phyloP scores from a whole-genome alignment of 345 rosid species.

The Citrus medica region DNA sequence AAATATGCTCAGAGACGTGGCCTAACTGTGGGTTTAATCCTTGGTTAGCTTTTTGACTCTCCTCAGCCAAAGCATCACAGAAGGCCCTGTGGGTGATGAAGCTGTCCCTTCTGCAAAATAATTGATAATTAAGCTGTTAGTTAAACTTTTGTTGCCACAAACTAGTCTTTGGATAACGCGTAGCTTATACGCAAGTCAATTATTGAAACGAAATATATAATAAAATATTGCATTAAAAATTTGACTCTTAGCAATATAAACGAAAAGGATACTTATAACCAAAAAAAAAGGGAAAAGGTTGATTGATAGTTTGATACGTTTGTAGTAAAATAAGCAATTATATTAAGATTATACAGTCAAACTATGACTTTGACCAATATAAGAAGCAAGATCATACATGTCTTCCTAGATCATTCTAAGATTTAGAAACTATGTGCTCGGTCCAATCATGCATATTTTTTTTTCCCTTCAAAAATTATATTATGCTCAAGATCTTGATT shows the following conservation, averaged over 20 bases:
- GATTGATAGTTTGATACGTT: background rate
- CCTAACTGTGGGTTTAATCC: constrained; percentile 14
- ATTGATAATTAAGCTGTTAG: background rate
- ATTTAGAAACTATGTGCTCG: background rate
- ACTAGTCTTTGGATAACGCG: background rate
- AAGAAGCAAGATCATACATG: background rate
- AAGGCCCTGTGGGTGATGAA: constrained; percentile 67
- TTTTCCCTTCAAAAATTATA: background rate
- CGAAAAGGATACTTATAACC: background rate
- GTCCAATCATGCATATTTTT: constrained; percentile 1
- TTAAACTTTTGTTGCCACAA: background rate
- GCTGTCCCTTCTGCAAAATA: constrained; percentile 59
- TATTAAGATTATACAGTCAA: constrained; percentile 13
- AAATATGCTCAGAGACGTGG: constrained; percentile 14
- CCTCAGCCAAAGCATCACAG: constrained; percentile 64
- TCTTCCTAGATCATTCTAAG: background rate
- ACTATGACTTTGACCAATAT: constrained; percentile 14
- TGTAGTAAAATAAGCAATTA: background rate
- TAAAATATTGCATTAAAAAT: background rate
- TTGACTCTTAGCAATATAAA: background rate
- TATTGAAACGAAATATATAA: background rate
- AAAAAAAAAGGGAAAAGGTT: background rate
- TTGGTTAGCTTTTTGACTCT: constrained; percentile 24
- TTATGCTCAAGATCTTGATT: background rate
- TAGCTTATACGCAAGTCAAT: background rate